These are phyloP conservation scores for Apiospora phragmitis DNA, from an alignment of 2,329 filamentous ascomycete genomes.

Conservation along the genomic window DNA sequence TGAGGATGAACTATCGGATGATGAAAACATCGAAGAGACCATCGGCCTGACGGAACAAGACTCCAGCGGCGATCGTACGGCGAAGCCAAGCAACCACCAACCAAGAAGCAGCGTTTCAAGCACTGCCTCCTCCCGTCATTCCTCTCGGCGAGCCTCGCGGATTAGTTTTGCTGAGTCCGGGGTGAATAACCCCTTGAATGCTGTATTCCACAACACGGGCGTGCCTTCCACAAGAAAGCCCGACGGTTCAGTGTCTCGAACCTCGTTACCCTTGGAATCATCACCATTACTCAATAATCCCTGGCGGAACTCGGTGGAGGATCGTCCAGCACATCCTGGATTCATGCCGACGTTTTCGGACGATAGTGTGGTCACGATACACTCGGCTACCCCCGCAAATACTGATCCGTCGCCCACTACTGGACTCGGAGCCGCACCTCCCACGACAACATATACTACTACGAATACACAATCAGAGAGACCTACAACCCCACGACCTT, in stretches of 20 bases:
- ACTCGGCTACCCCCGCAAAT: constrained; percentile 28
- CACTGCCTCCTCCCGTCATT: constrained; percentile 42
- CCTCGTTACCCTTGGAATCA: constrained; percentile 32
- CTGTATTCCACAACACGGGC: constrained; percentile 35
- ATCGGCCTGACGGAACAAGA: constrained; percentile 56
- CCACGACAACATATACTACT: constrained; percentile 23
- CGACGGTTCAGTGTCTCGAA: constrained; percentile 31
- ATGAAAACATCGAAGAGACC: constrained; percentile 63
- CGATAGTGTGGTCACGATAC: constrained; percentile 32
- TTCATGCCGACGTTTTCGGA: constrained; percentile 33
- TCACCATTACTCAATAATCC: constrained; percentile 44
- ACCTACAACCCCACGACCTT: constrained; percentile 30
- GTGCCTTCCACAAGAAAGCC: constrained; percentile 37
- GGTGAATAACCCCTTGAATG: constrained; percentile 34
- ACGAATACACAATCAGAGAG: constrained; percentile 27
- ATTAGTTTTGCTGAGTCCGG: constrained; percentile 43
- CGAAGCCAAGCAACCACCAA: neutral
- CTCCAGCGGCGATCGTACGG: constrained; percentile 24
- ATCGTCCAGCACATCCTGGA: constrained; percentile 32
- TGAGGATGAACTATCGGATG: constrained; percentile 59
- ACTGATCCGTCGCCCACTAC: constrained; percentile 29
- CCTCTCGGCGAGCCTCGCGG: constrained; percentile 46
- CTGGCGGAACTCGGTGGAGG: constrained; percentile 41
- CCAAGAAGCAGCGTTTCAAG: constrained; percentile 19
- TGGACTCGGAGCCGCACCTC: constrained; percentile 18